Evolutionary conservation across 2,329 filamentous ascomycete species (phyloP).

Genomic region (Fonsecaea erecta): DNA sequence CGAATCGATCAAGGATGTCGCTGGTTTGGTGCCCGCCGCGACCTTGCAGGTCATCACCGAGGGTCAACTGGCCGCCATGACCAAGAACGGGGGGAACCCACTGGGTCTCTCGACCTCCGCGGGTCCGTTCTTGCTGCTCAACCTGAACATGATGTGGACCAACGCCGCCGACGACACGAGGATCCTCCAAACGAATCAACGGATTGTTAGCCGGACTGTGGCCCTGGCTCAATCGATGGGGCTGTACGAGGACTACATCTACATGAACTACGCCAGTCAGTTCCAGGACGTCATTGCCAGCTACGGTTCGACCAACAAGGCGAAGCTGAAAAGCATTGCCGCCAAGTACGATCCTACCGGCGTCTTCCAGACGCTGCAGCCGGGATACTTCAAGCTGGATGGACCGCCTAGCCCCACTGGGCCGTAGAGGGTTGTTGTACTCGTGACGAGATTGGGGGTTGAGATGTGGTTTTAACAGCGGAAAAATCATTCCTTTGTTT

Average conservation of each 20-base stretch:
- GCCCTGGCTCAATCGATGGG: slow-evolving; percentile 41
- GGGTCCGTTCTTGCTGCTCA: slow-evolving; percentile 40
- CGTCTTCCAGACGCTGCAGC: slow-evolving; percentile 49
- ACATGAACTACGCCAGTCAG: slow-evolving; percentile 55
- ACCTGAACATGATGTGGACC: slow-evolving; percentile 42
- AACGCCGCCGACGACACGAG: slow-evolving; percentile 42
- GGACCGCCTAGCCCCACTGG: slow-evolving; percentile 9
- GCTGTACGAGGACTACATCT: slow-evolving; percentile 45
- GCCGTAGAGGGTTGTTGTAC: neutral
- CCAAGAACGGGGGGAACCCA: slow-evolving; percentile 44
- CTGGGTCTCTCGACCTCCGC: slow-evolving; percentile 41
- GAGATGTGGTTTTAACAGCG: no score
- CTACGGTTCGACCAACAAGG: slow-evolving; percentile 48
- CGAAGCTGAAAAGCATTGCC: slow-evolving; percentile 43
- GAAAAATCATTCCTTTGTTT: neutral
- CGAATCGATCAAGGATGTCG: slow-evolving; percentile 32
- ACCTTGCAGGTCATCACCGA: slow-evolving; percentile 44
- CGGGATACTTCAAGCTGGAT: slow-evolving; percentile 52
- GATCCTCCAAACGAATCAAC: slow-evolving; percentile 38
- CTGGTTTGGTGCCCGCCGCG: slow-evolving; percentile 38
- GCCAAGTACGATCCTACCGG: slow-evolving; percentile 48
- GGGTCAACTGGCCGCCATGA: slow-evolving; percentile 41
- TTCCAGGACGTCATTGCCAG: slow-evolving; percentile 50
- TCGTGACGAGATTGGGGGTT: no score
- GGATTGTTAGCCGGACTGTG: slow-evolving; percentile 40